phyloP scores from a whole-genome alignment of 768 basidiomycete species.

The Serendipita indica region DNA sequence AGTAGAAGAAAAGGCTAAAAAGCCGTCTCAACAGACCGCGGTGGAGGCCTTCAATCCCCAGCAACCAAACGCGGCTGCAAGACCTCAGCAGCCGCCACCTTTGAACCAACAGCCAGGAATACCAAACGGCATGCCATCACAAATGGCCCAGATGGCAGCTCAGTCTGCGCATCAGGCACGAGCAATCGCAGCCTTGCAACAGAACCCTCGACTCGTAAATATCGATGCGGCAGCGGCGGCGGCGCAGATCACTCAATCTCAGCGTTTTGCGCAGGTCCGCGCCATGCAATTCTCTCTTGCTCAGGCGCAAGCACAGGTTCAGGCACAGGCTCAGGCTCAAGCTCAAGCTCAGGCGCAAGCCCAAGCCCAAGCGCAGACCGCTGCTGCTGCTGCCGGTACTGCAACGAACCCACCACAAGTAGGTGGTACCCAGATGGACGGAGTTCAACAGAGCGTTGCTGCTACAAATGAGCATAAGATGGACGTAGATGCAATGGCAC shows the following conservation, averaged over 20 bases:
- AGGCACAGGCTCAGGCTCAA: conserved; percentile 17
- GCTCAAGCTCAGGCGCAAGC: conserved; percentile 15
- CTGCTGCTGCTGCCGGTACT: neutral
- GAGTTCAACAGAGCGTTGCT: too few relatives aligned
- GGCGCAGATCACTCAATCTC: conserved; percentile 25
- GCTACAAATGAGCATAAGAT: neutral
- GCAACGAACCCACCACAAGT: conserved; percentile 11
- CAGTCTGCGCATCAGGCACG: neutral
- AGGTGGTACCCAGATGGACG: conserved; percentile 15
- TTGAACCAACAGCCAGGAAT: neutral
- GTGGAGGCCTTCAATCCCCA: neutral
- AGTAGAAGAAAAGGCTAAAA: neutral
- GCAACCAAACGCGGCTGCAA: neutral
- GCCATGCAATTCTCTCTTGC: neutral
- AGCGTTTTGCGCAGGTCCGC: neutral
- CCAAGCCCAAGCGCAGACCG: conserved; percentile 14
- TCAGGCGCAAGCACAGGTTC: conserved; percentile 2
- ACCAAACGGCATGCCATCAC: neutral
- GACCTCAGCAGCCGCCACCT: neutral
- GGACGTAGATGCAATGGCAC: neutral
- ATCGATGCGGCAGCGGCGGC: conserved; percentile 26
- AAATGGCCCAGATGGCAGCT: neutral
- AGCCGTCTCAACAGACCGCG: neutral
- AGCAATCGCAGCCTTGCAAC: neutral
- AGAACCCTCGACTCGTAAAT: conserved; percentile 25